Conservation (phyloP, 2,329 filamentous ascomycete species). For the Ceratocystis albifundus region DNA sequence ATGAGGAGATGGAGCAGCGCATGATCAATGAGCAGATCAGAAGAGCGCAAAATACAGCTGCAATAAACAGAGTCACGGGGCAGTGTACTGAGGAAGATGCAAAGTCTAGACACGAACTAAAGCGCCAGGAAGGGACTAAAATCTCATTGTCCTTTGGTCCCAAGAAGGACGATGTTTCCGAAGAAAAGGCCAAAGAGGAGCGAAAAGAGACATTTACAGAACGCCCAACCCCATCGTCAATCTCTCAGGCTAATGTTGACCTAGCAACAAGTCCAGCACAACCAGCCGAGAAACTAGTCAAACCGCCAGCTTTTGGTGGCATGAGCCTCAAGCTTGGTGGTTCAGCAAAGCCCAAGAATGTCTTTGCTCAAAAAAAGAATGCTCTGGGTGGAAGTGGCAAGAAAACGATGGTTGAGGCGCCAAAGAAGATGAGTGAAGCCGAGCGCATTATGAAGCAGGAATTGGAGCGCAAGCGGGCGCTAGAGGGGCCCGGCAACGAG, state of each 20-base stretch:
- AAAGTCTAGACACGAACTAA: conserved; percentile 37
- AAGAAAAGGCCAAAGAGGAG: conserved; percentile 21
- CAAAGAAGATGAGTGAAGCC: conserved; percentile 77
- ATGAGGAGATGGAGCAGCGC: conserved; percentile 78
- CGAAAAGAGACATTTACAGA: conserved; percentile 23
- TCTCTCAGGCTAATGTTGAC: not conserved
- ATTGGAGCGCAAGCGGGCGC: conserved; percentile 55
- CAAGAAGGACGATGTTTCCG: conserved; percentile 28
- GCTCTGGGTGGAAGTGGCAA: conserved; percentile 28
- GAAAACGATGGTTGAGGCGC: conserved; percentile 50
- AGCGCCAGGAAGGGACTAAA: conserved; percentile 61
- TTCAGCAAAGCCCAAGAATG: conserved; percentile 56
- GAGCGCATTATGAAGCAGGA: conserved; percentile 85
- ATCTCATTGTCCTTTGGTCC: conserved; percentile 58
- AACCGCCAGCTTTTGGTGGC: conserved; percentile 28
- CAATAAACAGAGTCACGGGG: conserved; percentile 35
- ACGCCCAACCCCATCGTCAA: not conserved
- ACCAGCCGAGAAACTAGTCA: conserved; percentile 29
- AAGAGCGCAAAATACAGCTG: conserved; percentile 53
- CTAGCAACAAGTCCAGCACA: not conserved
- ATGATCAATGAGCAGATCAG: conserved; percentile 75
- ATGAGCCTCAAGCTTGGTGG: conserved; percentile 52
- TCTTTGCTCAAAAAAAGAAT: conserved; percentile 41
- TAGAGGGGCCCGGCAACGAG: conserved; percentile 37
- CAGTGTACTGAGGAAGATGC: conserved; percentile 34